Evolutionary conservation across 1,284 basidiomycete genomes (phyloP).

Genomic region (Tilletia caries): DNA sequence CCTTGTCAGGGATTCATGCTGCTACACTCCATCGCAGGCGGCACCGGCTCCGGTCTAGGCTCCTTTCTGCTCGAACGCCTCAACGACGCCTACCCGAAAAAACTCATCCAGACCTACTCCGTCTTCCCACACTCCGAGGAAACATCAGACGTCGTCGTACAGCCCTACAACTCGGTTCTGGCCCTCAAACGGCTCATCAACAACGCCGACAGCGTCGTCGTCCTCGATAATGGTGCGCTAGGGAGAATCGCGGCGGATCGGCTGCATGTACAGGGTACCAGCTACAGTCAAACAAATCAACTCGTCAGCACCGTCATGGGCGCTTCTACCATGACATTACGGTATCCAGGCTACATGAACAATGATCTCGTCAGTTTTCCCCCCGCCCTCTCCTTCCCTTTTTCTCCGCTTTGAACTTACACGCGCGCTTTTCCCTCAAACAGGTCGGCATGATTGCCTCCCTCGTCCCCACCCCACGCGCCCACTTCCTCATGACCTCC

Average conservation of each 20-base stretch:
- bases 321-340: constrained; percentile 91
- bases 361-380: constrained; percentile 65
- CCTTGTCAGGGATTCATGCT: constrained; percentile 85
- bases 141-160: constrained; percentile 62
- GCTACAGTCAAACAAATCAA: constrained; percentile 66
- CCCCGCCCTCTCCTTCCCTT: too few relatives aligned
- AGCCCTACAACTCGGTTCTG: constrained; percentile 94
- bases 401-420: too few relatives aligned
- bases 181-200: constrained; percentile 91
- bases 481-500: constrained; percentile 99
- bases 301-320: constrained; percentile 57
- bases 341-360: constrained; percentile 99
- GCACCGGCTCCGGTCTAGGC: constrained; percentile 94
- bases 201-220: constrained; percentile 94
- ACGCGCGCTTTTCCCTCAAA: neutral
- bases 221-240: constrained; percentile 92
- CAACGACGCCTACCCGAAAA: constrained; percentile 98
- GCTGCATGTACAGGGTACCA: constrained; percentile 82
- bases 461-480: constrained; percentile 95
- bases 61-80: constrained; percentile 93
- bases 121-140: constrained; percentile 79
- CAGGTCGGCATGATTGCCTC: constrained; percentile 89
- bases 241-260: constrained; percentile 86
- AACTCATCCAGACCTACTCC: constrained; percentile 97
- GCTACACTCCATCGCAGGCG: constrained; percentile 97